These are phyloP conservation scores for Trichomonascaceae sp. DNA, from an alignment of 1,139 yeast species.

Conservation along the genomic window DNA sequence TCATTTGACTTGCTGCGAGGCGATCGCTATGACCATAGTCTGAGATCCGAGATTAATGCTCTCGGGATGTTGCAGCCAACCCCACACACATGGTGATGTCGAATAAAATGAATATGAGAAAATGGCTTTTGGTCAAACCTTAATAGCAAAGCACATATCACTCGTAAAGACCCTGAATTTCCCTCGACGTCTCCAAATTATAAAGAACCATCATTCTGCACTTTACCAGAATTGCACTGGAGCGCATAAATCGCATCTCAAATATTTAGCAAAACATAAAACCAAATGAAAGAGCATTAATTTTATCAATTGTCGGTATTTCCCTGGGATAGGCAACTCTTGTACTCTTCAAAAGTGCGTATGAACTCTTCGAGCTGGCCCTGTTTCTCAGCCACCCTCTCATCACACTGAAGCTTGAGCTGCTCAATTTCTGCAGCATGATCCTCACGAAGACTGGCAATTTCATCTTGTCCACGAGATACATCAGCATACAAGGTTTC, in stretches of 20 bases:
- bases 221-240: not conserved
- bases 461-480: not conserved
- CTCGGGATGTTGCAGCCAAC: not conserved
- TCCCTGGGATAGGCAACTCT: not conserved
- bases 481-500: not conserved
- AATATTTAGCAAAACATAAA: not conserved
- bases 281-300: not conserved
- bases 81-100: not conserved
- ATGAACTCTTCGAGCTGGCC: conserved; percentile 4
- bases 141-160: not conserved
- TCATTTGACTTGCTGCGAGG: not conserved
- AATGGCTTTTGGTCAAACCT: not conserved
- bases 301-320: not conserved
- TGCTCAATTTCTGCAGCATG: not conserved
- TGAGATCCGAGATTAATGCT: not conserved
- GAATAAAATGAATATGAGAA: not conserved
- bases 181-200: not conserved
- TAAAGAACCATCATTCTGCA: not conserved
- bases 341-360: conserved; percentile 2
- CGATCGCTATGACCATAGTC: not conserved
- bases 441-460: not conserved
- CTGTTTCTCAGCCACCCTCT: conserved; percentile 1
- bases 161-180: not conserved
- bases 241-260: not conserved
- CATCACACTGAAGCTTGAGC: not conserved